These are phyloP conservation scores for Hortiboletus campestris DNA, from an alignment of 768 basidiomycete species.

Conservation along the genomic window DNA sequence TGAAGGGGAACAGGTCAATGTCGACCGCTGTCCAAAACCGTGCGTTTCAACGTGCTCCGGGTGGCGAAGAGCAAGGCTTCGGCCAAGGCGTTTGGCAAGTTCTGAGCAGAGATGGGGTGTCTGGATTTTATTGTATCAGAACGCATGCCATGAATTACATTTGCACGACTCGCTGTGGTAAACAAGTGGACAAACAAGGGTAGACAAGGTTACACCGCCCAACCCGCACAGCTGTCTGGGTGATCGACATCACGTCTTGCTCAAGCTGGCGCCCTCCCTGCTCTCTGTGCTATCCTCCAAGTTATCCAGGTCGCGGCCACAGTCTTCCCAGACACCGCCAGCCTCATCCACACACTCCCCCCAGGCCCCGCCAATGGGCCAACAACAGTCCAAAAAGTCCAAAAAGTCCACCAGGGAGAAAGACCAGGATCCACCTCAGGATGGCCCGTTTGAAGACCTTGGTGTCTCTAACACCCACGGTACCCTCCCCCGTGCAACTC, in stretches of 20 bases:
- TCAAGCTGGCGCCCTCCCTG: constrained; percentile 80
- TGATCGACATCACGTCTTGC: constrained; percentile 29
- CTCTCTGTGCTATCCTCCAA: constrained; percentile 73
- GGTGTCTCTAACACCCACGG: constrained; percentile 37
- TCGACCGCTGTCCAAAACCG: constrained; percentile 97
- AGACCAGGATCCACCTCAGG: constrained; percentile 51
- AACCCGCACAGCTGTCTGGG: constrained; percentile 25
- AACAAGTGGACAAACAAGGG: constrained; percentile 36
- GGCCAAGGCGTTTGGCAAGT: constrained; percentile 92
- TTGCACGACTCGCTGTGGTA: constrained; percentile 4
- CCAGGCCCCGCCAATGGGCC: constrained; percentile 64
- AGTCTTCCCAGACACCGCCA: constrained; percentile 71
- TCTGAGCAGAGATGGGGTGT: constrained; percentile 43
- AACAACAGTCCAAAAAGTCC: constrained; percentile 80
- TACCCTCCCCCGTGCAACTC: constrained; percentile 46
- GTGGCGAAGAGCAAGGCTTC: constrained; percentile 93
- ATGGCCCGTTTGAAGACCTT: constrained; percentile 41
- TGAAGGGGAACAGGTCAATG: constrained; percentile 72
- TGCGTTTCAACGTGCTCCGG: constrained; percentile 98
- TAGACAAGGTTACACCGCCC: constrained; percentile 23
- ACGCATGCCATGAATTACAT: constrained; percentile 10
- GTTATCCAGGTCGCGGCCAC: constrained; percentile 66
- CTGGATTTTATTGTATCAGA: constrained; percentile 13
- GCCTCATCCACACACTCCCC: constrained; percentile 39
- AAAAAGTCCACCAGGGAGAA: constrained; percentile 72